Percentiles rank a stretch among this genome's conserved stretches.
Conservation (phyloP, 345 rosid genomes). For the Xanthoceras sorbifolium region DNA sequence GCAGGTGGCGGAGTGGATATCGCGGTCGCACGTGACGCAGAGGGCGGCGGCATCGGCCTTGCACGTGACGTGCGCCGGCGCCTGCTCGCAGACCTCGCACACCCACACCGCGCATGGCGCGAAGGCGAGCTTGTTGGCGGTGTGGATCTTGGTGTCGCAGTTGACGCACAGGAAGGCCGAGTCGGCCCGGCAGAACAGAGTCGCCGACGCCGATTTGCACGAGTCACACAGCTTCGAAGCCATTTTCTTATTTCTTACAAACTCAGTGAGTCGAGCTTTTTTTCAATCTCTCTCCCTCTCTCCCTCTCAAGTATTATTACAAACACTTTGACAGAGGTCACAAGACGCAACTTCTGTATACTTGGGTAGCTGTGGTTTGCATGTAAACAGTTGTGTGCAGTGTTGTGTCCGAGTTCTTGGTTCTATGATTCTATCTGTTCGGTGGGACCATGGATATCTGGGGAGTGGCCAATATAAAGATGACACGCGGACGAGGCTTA, state of each 20-base stretch:
- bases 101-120: conserved; percentile 93
- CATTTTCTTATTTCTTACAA: conserved; percentile 33
- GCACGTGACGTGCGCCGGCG: conserved; percentile 96
- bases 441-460: conserved; percentile 67
- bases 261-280: background rate
- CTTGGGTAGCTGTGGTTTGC: conserved; percentile 16
- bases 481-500: conserved; percentile 55
- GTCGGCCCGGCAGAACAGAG: conserved; percentile 86
- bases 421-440: conserved; percentile 48
- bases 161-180: conserved; percentile 83
- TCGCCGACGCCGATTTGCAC: conserved; percentile 90
- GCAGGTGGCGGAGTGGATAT: conserved; percentile 94
- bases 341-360: background rate
- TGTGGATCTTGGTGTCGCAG: conserved; percentile 86
- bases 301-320: background rate
- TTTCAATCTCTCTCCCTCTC: conserved; percentile 16
- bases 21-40: conserved; percentile 90
- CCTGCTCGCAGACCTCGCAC: conserved; percentile 99
- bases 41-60: conserved; percentile 99
- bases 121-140: conserved; percentile 95
- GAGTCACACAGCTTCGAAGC: conserved; percentile 92
- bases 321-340: background rate
- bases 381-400: conserved; percentile 8
- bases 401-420: conserved; percentile 8
- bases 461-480: conserved; percentile 13